Base-by-base conservation (phyloP, 1,139 yeast species). In the Eremothecium cymbalariae region DNA sequence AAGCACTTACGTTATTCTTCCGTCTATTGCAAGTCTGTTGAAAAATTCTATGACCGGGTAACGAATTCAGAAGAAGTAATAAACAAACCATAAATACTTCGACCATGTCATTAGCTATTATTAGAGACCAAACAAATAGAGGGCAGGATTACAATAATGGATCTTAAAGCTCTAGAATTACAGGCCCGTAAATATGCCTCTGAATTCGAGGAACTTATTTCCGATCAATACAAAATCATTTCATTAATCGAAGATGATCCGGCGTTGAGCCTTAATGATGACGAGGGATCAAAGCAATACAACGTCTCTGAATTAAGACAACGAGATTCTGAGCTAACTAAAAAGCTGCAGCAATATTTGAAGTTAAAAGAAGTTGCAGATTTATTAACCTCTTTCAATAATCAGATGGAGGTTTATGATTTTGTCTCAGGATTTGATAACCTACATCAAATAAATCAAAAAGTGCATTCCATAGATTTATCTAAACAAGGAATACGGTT, bases 361-460 rank as follows among this genome's bases (percentile, higher is more conserved):
- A 36, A 39, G 8, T 31, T 51, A 36, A 46, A 46, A 28, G 39
- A 41, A 1, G 17, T 52, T 4, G 34, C 50, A 2, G 42, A 40
- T 14, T 38, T 52, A n/a, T 33, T 51, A 11, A 33, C 36, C 28
- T 57, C 53, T 32, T 48, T 51, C 25, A 45, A 51, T 18, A 44
- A 51, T 4, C 51, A 53, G 34, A 42, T 47, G 14, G 51, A 48
- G 19, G 33, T 45, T 20, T 23, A 40, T 11, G 59, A 54, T 31
- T 41, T 53, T 12, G 58, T 51, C 27, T 52, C 49, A 38, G 51
- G 58, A 31, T 56, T 48, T 30, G 46, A 50, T 34, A 51, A 57
- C 2, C 37, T 55, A 22, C 42, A 46, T 19, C 42, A 46, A 9
- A 28, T 54, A 24, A 44, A 47, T 17, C 48, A 42, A 26, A 53